A percentile compares a stretch with the other conserved stretches of the same genome.
phyloP scores from a whole-genome alignment of 768 basidiomycete species.

The Cantharellus anzutake region DNA sequence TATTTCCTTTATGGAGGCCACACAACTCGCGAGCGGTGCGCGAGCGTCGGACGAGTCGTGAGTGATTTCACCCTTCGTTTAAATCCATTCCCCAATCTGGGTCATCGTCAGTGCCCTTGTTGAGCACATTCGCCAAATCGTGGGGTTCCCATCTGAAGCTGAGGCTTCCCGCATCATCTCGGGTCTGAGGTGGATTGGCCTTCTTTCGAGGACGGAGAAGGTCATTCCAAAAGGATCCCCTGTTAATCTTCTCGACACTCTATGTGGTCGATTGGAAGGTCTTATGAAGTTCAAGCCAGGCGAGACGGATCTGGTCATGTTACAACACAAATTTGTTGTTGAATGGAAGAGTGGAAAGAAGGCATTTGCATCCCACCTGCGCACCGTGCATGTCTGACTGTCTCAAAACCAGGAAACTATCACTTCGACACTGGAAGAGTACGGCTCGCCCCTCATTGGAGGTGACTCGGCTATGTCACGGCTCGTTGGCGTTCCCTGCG shows the following conservation, averaged over 20 bases:
- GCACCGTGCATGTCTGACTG: not conserved
- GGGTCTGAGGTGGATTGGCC: constrained; percentile 83
- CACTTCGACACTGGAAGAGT: constrained; percentile 82
- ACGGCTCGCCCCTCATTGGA: constrained; percentile 41
- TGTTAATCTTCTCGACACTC: constrained; percentile 76
- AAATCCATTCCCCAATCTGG: not conserved
- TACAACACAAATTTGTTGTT: constrained; percentile 95
- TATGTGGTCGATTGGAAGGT: constrained; percentile 75
- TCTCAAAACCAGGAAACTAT: constrained; percentile 41
- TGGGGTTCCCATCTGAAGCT: constrained; percentile 47
- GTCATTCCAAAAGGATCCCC: constrained; percentile 26
- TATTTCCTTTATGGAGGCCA: constrained; percentile 71
- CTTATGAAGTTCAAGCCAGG: constrained; percentile 83
- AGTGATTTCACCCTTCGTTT: constrained; percentile 9
- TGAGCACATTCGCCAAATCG: constrained; percentile 46
- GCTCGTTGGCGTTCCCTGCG: constrained; percentile 84
- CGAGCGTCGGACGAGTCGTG: constrained; percentile 51
- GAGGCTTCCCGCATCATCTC: constrained; percentile 68
- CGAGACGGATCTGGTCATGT: constrained; percentile 91
- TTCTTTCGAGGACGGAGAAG: constrained; percentile 51
- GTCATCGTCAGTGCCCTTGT: constrained; percentile 39
- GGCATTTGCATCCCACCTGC: constrained; percentile 25
- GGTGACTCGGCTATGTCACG: constrained; percentile 84
- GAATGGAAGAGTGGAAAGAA: constrained; percentile 63
- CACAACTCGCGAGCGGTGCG: constrained; percentile 52